These are phyloP conservation scores for Epichloe coenophiala DNA, from an alignment of 2,329 filamentous ascomycete species.

Conservation along the genomic window DNA sequence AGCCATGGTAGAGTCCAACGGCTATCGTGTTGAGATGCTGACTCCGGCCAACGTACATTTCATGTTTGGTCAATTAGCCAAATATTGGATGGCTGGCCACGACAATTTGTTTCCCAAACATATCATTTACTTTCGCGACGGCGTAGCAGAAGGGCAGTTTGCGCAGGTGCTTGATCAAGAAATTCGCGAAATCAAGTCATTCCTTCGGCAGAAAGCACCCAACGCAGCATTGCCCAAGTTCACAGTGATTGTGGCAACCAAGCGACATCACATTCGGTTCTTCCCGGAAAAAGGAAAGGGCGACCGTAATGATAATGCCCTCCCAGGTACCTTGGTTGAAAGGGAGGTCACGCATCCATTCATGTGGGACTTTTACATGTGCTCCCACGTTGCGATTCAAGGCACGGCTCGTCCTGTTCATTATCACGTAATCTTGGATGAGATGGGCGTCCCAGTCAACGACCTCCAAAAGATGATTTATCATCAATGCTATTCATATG, in stretches of 20 bases:
- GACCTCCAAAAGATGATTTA: constrained; percentile 81
- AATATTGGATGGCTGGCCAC: constrained; percentile 50
- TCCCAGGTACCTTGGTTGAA: constrained; percentile 82
- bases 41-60: constrained; percentile 48
- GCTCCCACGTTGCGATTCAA: constrained; percentile 63
- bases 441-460: constrained; percentile 52
- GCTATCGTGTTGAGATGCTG: constrained; percentile 69
- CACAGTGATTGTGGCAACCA: constrained; percentile 78
- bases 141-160: constrained; percentile 81
- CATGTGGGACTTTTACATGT: constrained; percentile 73
- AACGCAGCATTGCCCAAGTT: constrained; percentile 44
- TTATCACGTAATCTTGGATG: constrained; percentile 81
- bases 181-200: constrained; percentile 53
- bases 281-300: constrained; percentile 52
- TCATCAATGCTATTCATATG: constrained; percentile 88
- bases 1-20: constrained; percentile 71
- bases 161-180: constrained; percentile 68
- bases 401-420: constrained; percentile 87
- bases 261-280: constrained; percentile 88
- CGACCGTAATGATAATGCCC: constrained; percentile 71
- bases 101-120: constrained; percentile 40
- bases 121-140: constrained; percentile 86
- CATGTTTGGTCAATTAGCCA: constrained; percentile 52
- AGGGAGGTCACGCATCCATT: constrained; percentile 80
- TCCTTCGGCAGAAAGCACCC: constrained; percentile 30